phyloP scores from a whole-genome alignment of 108 stramenopile species.

The Nitzschia putrida region DNA sequence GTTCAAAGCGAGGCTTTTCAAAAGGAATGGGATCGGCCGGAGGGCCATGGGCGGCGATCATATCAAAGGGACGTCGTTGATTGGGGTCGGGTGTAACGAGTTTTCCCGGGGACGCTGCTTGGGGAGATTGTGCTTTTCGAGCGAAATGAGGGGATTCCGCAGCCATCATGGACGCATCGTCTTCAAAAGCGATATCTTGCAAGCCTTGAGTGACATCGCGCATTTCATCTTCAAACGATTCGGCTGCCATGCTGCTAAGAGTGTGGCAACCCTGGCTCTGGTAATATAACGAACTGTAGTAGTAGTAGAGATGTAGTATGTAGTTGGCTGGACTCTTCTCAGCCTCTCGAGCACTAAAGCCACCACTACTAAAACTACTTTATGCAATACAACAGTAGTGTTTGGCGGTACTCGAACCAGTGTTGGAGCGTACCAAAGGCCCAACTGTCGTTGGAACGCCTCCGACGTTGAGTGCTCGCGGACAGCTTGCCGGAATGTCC shows the following conservation, averaged over 20 bases:
- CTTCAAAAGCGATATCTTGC: slow-evolving; percentile 11
- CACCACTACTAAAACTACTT: too few relatives aligned
- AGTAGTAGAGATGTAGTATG: too few relatives aligned
- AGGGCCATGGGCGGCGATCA: slow-evolving; percentile 26
- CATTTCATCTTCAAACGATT: slow-evolving; percentile 16
- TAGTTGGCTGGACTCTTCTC: too few relatives aligned
- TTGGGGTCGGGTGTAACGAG: slow-evolving; percentile 7
- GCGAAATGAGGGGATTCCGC: background rate
- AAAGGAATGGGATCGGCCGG: slow-evolving; percentile 48
- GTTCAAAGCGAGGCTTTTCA: slow-evolving; percentile 33
- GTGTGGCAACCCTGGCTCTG: too few relatives aligned
- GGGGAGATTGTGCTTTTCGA: slow-evolving; percentile 14
- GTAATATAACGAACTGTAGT: too few relatives aligned
- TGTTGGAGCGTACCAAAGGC: too few relatives aligned
- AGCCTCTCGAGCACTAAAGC: too few relatives aligned
- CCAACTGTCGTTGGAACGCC: too few relatives aligned
- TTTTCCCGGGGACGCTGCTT: background rate
- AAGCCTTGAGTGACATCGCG: slow-evolving; percentile 25
- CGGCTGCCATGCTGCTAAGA: background rate
- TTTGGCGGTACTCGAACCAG: too few relatives aligned
- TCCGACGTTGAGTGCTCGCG: too few relatives aligned
- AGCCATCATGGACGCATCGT: background rate
- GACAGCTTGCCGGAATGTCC: too few relatives aligned
- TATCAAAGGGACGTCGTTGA: slow-evolving; percentile 34
- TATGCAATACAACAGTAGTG: too few relatives aligned